Conservation (phyloP, 768 basidiomycete genomes). For the Termitomyces sp. region DNA sequence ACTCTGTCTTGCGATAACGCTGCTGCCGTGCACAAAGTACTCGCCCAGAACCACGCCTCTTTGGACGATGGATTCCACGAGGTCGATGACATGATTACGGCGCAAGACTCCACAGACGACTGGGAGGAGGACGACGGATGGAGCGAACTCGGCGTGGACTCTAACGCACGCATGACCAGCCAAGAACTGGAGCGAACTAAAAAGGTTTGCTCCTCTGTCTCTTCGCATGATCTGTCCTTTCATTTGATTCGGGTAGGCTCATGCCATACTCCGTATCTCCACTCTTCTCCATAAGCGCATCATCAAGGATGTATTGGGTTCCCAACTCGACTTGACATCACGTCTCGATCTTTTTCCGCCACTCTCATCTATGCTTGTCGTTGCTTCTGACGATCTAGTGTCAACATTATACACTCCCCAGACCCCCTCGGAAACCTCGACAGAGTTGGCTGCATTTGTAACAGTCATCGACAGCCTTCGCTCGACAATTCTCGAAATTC, state of each 20-base stretch:
- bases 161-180: slow-evolving; percentile 36
- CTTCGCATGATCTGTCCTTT: not conserved
- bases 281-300: slow-evolving; percentile 61
- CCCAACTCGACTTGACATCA: slow-evolving; percentile 8
- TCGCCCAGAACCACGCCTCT: slow-evolving; percentile 46
- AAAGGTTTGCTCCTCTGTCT: slow-evolving; percentile 35
- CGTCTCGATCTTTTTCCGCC: slow-evolving; percentile 46
- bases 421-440: slow-evolving; percentile 32
- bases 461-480: slow-evolving; percentile 32
- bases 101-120: slow-evolving; percentile 29
- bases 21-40: slow-evolving; percentile 48
- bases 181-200: slow-evolving; percentile 53
- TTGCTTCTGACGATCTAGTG: slow-evolving; percentile 60
- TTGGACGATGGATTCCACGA: slow-evolving; percentile 60
- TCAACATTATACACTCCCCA: slow-evolving; percentile 66
- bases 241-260: slow-evolving; percentile 35
- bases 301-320: slow-evolving; percentile 41
- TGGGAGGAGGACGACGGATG: slow-evolving; percentile 67
- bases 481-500: slow-evolving; percentile 17
- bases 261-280: slow-evolving; percentile 52
- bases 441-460: slow-evolving; percentile 33
- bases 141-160: slow-evolving; percentile 56
- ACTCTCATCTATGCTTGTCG: slow-evolving; percentile 45
- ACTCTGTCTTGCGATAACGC: slow-evolving; percentile 53
- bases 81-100: slow-evolving; percentile 46